Evolutionary conservation across 306 rosid genomes (phyloP).

Genomic region (Prinsepia uniflora): DNA sequence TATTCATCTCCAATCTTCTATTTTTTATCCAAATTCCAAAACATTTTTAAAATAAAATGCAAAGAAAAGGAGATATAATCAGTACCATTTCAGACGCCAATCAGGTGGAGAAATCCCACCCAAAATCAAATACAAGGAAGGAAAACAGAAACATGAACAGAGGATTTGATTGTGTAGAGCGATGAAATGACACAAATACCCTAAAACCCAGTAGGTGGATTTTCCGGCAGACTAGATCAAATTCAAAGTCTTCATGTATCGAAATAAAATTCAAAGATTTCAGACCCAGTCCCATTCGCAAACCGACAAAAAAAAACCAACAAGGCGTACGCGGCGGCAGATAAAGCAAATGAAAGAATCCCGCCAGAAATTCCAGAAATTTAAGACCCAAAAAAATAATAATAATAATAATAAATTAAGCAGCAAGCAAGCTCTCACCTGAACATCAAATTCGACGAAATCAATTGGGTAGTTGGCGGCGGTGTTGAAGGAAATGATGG

Average conservation of each 20-base stretch:
- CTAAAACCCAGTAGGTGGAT: background rate
- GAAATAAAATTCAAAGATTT: background rate
- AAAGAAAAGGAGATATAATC: constrained; percentile 15
- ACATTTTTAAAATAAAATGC: background rate
- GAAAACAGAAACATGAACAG: background rate
- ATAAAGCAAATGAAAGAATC: background rate
- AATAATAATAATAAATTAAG: background rate
- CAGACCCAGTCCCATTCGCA: background rate
- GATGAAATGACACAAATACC: constrained; percentile 16
- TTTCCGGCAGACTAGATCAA: background rate
- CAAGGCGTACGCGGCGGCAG: constrained; percentile 21
- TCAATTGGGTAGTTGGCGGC: constrained; percentile 46
- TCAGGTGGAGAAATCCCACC: background rate
- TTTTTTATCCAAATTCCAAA: constrained; percentile 5
- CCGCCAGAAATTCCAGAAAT: background rate
- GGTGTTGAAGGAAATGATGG: constrained; percentile 46
- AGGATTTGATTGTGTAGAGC: background rate
- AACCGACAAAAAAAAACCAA: background rate
- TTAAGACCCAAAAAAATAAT: background rate
- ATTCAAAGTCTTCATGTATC: background rate
- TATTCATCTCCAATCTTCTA: constrained; percentile 16
- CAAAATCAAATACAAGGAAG: background rate
- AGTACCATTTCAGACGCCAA: constrained; percentile 12
- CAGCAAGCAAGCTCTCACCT: constrained; percentile 25
- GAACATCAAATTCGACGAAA: constrained; percentile 55